Evolutionary conservation across 164 flowering plant species (phyloP), one percentile per base, ranked within the genome.

Genomic region (Dillenia suffruticosa): DNA sequence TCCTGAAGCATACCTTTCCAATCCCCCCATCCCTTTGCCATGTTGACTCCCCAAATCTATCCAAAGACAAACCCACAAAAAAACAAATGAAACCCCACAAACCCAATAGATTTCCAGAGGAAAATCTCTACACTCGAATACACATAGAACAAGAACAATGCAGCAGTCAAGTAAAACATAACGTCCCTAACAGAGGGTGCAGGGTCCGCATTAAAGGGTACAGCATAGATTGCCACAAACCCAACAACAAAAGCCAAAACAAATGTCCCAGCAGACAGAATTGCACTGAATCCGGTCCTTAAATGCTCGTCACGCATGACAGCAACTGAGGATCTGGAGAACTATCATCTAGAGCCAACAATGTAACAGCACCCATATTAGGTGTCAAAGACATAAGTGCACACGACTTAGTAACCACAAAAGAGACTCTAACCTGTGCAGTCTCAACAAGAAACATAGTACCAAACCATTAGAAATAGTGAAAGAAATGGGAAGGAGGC

Each of bases 261-360:
- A 61, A 95, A 95, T 0, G 91, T 74, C 3, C 97, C 97, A 0
- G 96, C 97, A 1, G 96, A 87, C 14, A 94, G 74, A 44, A 89
- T 91, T 0, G 99, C 97, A 3, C 93, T 96, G 43, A 95, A 79
- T 16, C 97, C 99, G 11, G 97, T 92, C 13, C 97, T 60, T 9
- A 88, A 71, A 26, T 84, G 89, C 10, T 96, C 97, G 0, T 75
- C 70, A 9, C 90, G 79, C 11, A 91, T 81, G 0, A 97, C 97
- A 0, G 92, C 93, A 17, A 85, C 79, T 1, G 96, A 87, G 0
- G 97, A 59, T 95, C 97, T 0, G 97, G 97, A 2, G 97, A 88
- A 46, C 99, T 97, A 61, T 95, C 89, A 10, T 97, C 99, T 9
- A 94, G 79, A 3, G 99, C 96, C n/a, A 94, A 71, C n/a, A 94